Percentiles rank a stretch among this genome's conserved stretches.
phyloP scores from a whole-genome alignment of 2,329 filamentous ascomycete genomes.

The Neopestalotiopsis clavispora region DNA sequence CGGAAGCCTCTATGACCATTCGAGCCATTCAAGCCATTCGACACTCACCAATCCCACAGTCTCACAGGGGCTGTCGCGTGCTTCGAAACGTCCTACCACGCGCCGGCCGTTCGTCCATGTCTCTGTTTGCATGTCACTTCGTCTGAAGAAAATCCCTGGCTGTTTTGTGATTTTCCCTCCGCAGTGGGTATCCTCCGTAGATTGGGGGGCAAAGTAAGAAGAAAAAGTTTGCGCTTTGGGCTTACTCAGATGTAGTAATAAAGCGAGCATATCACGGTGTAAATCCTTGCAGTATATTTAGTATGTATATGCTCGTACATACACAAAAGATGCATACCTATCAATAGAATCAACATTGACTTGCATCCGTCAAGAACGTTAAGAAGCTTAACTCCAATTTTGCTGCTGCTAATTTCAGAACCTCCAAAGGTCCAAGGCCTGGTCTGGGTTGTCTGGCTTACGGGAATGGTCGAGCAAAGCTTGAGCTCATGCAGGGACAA shows the following conservation, averaged over 20 bases:
- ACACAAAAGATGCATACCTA: not conserved
- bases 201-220: not conserved
- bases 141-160: not conserved
- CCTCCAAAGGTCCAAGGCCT: not conserved
- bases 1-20: constrained; percentile 6
- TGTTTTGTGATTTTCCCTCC: constrained; percentile 1
- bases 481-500: constrained; percentile 11
- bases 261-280: not conserved
- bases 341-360: no score
- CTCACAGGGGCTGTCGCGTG: constrained; percentile 11
- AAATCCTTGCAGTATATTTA: not conserved
- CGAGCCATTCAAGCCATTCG: no score
- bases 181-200: not conserved
- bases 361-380: not conserved
- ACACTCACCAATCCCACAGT: no score
- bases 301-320: not conserved
- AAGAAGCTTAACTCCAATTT: not conserved
- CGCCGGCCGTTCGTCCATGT: no score
- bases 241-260: not conserved
- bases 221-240: not conserved
- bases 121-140: not conserved
- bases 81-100: constrained; percentile 4
- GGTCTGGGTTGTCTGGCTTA: not conserved
- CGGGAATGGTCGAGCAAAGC: not conserved
- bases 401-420: not conserved